Evolutionary conservation across 1,284 basidiomycete species (phyloP).

Genomic region (Ceratobasidium sp.): DNA sequence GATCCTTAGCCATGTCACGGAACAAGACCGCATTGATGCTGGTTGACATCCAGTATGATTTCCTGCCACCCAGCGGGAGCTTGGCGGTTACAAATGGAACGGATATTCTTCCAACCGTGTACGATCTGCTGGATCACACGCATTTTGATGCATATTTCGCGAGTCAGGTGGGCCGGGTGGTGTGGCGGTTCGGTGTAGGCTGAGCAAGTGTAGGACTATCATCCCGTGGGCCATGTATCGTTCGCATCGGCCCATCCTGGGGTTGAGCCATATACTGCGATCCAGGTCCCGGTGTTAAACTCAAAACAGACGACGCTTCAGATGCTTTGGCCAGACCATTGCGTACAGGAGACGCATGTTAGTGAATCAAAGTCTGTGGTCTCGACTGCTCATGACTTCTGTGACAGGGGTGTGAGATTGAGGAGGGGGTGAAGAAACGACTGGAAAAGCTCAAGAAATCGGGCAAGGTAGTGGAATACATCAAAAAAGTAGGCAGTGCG

Average conservation of each 20-base stretch:
- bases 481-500: conserved; percentile 41
- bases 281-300: conserved; percentile 50
- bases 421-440: conserved; percentile 49
- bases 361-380: conserved; percentile 11
- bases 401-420: conserved; percentile 53
- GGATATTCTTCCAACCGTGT: conserved; percentile 56
- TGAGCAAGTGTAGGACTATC: conserved; percentile 47
- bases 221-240: conserved; percentile 65
- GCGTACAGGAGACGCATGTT: conserved; percentile 53
- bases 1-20: conserved; percentile 13
- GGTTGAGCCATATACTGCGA: conserved; percentile 53
- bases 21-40: conserved; percentile 56
- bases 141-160: conserved; percentile 59
- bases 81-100: conserved; percentile 60
- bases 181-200: not conserved
- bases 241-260: conserved; percentile 63
- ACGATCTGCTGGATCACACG: conserved; percentile 54
- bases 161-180: conserved; percentile 50
- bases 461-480: conserved; percentile 47
- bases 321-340: conserved; percentile 69
- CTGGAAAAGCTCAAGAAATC: conserved; percentile 45
- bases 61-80: conserved; percentile 64
- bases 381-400: conserved; percentile 23
- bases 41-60: conserved; percentile 70
- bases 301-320: conserved; percentile 52